These are phyloP conservation scores for Leishmania turanica DNA, from an alignment of 208 protist species.

Conservation along the genomic window DNA sequence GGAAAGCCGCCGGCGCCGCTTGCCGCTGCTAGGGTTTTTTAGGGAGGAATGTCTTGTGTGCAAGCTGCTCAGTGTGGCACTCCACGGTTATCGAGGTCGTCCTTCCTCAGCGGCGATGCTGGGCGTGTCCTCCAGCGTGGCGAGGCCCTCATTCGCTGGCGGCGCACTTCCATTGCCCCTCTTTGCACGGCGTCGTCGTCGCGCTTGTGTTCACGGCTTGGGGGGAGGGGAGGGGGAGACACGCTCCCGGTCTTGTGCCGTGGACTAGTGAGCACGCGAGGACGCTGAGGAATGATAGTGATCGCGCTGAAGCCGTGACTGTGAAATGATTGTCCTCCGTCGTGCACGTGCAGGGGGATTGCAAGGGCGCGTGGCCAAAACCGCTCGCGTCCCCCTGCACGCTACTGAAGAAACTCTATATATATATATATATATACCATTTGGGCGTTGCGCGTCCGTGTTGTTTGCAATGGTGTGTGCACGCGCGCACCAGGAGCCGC, in stretches of 20 bases:
- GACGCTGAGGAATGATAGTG: neutral
- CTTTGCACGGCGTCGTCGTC: neutral
- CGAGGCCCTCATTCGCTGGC: neutral
- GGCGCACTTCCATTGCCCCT: neutral
- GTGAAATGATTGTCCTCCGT: too few relatives aligned
- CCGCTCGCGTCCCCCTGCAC: too few relatives aligned
- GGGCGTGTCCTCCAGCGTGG: neutral
- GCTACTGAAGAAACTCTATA: too few relatives aligned
- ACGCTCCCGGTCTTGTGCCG: neutral
- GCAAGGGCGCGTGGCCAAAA: too few relatives aligned
- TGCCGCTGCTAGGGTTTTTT: neutral
- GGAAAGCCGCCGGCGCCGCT: neutral
- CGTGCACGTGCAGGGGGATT: too few relatives aligned
- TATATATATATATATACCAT: too few relatives aligned
- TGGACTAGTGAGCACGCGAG: neutral
- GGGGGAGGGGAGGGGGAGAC: neutral
- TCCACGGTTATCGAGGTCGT: neutral
- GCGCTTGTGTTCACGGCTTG: neutral
- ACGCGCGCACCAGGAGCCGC: too few relatives aligned
- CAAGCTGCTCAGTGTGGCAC: neutral
- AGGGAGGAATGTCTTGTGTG: neutral
- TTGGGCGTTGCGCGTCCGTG: too few relatives aligned
- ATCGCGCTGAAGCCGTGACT: too few relatives aligned
- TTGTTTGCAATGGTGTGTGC: too few relatives aligned
- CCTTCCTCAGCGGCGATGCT: neutral